Conservation (phyloP, 257 asterid genomes). For the Ehretia macrophylla region DNA sequence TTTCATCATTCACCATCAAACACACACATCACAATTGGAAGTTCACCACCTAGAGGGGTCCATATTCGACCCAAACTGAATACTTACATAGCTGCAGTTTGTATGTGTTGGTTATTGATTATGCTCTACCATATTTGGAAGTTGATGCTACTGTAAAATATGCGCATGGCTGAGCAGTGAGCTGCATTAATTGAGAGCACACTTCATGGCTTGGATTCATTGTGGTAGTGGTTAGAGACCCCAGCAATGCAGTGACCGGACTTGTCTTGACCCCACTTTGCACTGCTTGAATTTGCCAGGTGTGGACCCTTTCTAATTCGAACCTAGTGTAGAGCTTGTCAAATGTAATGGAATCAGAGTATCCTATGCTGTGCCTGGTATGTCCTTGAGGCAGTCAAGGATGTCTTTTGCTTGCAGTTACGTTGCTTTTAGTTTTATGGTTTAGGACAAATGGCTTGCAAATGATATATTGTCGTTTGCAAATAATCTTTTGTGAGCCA, state of each 20-base stretch:
- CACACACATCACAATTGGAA: conserved; percentile 5
- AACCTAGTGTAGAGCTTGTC: not conserved
- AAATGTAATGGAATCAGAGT: not conserved
- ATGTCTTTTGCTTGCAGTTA: too few relatives aligned
- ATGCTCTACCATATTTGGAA: not conserved
- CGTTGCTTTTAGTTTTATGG: too few relatives aligned
- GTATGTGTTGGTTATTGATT: not conserved
- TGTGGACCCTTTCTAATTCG: conserved; percentile 3
- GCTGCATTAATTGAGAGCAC: not conserved
- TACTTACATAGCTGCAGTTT: not conserved
- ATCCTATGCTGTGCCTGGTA: conserved; percentile 12
- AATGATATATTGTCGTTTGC: too few relatives aligned
- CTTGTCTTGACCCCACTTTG: conserved; percentile 4
- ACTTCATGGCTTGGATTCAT: not conserved
- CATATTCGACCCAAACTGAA: not conserved
- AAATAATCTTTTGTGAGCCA: too few relatives aligned
- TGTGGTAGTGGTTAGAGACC: too few relatives aligned
- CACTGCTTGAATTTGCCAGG: conserved; percentile 3
- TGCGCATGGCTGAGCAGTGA: too few relatives aligned
- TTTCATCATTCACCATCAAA: conserved; percentile 25
- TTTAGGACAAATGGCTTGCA: too few relatives aligned
- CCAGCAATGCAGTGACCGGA: conserved; percentile 7
- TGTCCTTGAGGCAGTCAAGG: too few relatives aligned
- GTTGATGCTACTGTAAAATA: conserved; percentile 10
- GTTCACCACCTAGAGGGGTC: conserved; percentile 3